Base-by-base conservation (phyloP, 208 protist species). In the Crithidia expoeki region DNA sequence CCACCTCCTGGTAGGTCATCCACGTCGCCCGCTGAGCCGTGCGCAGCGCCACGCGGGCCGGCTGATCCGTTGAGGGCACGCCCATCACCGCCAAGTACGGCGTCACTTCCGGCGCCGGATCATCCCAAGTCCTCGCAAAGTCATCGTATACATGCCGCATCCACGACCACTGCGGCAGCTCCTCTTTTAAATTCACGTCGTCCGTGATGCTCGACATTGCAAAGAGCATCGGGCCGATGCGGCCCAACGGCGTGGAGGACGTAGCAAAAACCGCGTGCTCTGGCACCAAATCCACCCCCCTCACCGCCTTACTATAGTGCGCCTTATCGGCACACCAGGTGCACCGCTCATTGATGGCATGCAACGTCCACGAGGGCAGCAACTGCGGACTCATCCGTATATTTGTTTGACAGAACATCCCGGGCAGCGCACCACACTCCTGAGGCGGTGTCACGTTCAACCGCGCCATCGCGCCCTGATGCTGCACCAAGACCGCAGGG, bases 31-130 rank as follows among this genome's bases (percentile, higher is more conserved):
- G 69, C 44, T 75, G 69, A 7, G 52, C 61, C 10, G 17, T 36
- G 0, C 69, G 69, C 61, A 75, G 34, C 32, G 30, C 25, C 16
- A 25, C 61, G 16, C 47, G 69, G 21, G 9, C 21, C 17, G 47
- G 9, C 21, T 57, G 23, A 36, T 75, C 69, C 2, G 53, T 50
- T 11, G 69, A 68, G 14, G 52, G 69, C 23, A 75, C 58, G 52
- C 69, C 69, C 59, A 75, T 60, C 49, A 75, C 69, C 0, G 69
- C 69, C 17, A 75, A 10, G 53, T 68, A 68, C 55, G 55, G 55
- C 12, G 14, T 21, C 52, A 38, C 23, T 6, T 33, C 28, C 30
- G 52, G 52, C 0, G 16, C 52, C 6, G 52, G 5, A 14, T 58
- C 55, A 2, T 28, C n/a, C 14, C 7, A 10, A 7, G 7, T 17